These are phyloP conservation scores for Cryptosporidium baileyi DNA, from an alignment of 169 alveolate genomes.

Conservation along the genomic window DNA sequence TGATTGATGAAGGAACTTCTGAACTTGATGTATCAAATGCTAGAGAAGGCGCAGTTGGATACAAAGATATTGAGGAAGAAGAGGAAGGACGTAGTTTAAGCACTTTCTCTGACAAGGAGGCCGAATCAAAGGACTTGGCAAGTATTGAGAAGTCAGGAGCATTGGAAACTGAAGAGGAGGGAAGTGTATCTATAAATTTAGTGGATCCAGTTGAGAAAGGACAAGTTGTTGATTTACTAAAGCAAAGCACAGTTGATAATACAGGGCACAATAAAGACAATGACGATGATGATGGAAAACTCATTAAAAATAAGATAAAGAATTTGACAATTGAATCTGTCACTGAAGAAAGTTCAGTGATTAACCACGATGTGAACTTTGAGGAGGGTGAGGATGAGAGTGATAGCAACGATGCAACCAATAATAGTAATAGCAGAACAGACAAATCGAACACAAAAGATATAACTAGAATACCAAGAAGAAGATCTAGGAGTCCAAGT, in stretches of 20 bases:
- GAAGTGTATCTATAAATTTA: background rate
- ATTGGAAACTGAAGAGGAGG: slow-evolving; percentile 17
- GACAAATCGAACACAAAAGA: slow-evolving; percentile 25
- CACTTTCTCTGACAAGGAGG: slow-evolving; percentile 64
- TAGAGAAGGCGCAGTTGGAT: slow-evolving; percentile 32
- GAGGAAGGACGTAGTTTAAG: slow-evolving; percentile 65
- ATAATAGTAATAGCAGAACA: background rate
- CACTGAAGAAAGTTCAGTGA: slow-evolving; percentile 10
- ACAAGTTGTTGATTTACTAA: background rate
- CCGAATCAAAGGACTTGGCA: slow-evolving; percentile 33
- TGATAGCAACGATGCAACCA: background rate
- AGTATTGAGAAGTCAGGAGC: slow-evolving; percentile 18
- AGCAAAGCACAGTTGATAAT: slow-evolving; percentile 3
- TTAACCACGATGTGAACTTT: background rate
- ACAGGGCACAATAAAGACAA: slow-evolving; percentile 10
- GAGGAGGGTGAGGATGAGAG: slow-evolving; percentile 60
- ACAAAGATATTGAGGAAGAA: slow-evolving; percentile 58
- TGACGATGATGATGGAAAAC: slow-evolving; percentile 12
- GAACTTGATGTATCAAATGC: slow-evolving; percentile 43
- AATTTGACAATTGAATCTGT: slow-evolving; percentile 27
- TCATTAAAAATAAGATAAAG: slow-evolving; percentile 9
- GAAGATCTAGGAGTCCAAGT: slow-evolving; percentile 71
- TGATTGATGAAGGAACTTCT: slow-evolving; percentile 65
- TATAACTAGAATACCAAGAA: slow-evolving; percentile 50
- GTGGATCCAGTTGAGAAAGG: background rate